These are phyloP conservation scores for Colletotrichum theobromicola DNA, from an alignment of 2,329 filamentous ascomycete genomes.

Conservation along the genomic window DNA sequence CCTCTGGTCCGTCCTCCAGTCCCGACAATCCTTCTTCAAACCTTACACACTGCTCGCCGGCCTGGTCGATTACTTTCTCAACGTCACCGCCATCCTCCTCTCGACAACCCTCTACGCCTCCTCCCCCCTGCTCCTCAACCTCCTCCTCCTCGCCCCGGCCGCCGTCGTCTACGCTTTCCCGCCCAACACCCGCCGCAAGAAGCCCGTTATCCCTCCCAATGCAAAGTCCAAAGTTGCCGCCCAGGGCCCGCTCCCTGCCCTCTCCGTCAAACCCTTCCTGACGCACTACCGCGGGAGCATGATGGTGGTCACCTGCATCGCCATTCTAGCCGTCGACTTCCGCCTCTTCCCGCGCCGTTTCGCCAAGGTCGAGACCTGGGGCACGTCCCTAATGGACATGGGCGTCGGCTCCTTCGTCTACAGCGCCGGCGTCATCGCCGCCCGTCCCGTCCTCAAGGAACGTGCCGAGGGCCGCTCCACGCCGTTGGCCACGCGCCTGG, in stretches of 20 bases:
- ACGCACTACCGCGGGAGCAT: constrained; percentile 91
- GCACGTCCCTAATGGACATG: constrained; percentile 97
- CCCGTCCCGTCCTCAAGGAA: constrained; percentile 78
- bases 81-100: constrained; percentile 81
- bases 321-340: constrained; percentile 97
- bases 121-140: constrained; percentile 74
- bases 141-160: constrained; percentile 76
- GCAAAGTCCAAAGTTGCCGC: constrained; percentile 39
- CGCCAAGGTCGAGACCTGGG: constrained; percentile 99
- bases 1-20: constrained; percentile 89
- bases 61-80: constrained; percentile 84
- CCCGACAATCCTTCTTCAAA: constrained; percentile 82
- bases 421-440: constrained; percentile 88
- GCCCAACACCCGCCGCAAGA: constrained; percentile 46
- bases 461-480: constrained; percentile 55
- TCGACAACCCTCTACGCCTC: constrained; percentile 85
- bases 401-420: constrained; percentile 98
- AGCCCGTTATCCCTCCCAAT: constrained; percentile 52
- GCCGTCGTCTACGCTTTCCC: constrained; percentile 64
- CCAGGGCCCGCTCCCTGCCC: constrained; percentile 43
- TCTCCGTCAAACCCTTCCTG: constrained; percentile 89
- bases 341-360: constrained; percentile 90
- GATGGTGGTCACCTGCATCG: constrained; percentile 87
- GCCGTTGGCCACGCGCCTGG: constrained; percentile 62
- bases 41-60: constrained; percentile 73